Percentiles rank a stretch among this genome's conserved stretches.
phyloP scores from a whole-genome alignment of 306 rosid genomes.

The Malus sieversii region DNA sequence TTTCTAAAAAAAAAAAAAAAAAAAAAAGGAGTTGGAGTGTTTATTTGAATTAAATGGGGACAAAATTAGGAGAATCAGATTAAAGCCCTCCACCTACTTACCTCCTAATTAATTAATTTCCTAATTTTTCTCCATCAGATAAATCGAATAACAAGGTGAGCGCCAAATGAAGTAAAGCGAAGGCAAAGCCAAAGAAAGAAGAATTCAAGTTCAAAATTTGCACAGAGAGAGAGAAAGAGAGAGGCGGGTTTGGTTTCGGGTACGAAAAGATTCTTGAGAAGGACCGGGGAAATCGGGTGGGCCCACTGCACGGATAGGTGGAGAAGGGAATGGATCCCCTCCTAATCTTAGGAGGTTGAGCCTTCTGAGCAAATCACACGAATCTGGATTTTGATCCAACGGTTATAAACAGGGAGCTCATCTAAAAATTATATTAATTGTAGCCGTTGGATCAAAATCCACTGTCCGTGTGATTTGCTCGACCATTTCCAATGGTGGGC shows the following conservation, averaged over 20 bases:
- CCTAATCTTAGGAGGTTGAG: too few species aligned
- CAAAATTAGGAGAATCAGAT: not conserved
- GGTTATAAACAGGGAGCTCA: too few species aligned
- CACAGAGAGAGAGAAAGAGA: slow-evolving; percentile 6
- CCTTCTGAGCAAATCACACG: too few species aligned
- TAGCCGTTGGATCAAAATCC: too few species aligned
- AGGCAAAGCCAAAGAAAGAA: slow-evolving; percentile 17
- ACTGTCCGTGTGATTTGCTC: too few species aligned
- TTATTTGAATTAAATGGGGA: not conserved
- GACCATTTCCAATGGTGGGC: too few species aligned
- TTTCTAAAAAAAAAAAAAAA: not conserved
- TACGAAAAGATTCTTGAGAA: slow-evolving; percentile 19
- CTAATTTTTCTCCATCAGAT: not conserved
- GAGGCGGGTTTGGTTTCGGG: not conserved
- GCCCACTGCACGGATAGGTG: not conserved
- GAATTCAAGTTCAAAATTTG: slow-evolving; percentile 35
- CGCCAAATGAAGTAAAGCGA: slow-evolving; percentile 20
- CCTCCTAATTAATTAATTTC: not conserved
- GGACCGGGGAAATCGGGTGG: slow-evolving; percentile 1
- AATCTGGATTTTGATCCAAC: too few species aligned
- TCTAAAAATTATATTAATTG: too few species aligned
- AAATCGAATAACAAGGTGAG: slow-evolving; percentile 7
- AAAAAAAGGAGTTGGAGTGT: too few species aligned
- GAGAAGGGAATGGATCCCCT: not conserved
- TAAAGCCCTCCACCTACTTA: slow-evolving; percentile 8